Percentiles rank a stretch among this genome's conserved stretches.
phyloP scores from a whole-genome alignment of 371 early-diverging fungal species.

The Mucor irregularis region DNA sequence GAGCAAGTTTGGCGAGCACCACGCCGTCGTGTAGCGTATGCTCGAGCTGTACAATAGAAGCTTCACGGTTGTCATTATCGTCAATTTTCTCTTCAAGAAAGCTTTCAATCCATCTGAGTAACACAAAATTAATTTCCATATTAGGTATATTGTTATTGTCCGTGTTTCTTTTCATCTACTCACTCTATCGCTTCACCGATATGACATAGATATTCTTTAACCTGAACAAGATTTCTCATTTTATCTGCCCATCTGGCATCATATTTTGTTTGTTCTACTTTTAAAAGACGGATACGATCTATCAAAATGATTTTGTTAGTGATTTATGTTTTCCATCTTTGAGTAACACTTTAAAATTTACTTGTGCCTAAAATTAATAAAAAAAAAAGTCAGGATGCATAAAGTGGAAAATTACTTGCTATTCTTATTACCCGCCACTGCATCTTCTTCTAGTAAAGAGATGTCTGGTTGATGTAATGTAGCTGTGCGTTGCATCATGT shows the following conservation, averaged over 20 bases:
- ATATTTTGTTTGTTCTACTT: conserved; percentile 45
- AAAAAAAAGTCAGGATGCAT: no score
- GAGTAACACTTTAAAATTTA: neutral
- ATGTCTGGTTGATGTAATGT: conserved; percentile 7
- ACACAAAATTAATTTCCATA: conserved; percentile 3
- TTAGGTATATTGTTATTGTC: conserved; percentile 10
- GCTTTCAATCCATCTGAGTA: conserved; percentile 91
- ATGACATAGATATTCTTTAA: conserved; percentile 99
- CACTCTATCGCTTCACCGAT: conserved; percentile 99
- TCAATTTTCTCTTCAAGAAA: conserved; percentile 85
- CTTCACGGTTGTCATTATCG: conserved; percentile 22
- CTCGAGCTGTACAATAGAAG: conserved; percentile 76
- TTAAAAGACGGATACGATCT: conserved; percentile 66
- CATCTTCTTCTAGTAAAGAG: conserved; percentile 13
- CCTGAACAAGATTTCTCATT: conserved; percentile 87
- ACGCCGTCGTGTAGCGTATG: conserved; percentile 96
- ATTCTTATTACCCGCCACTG: conserved; percentile 5
- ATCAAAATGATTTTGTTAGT: neutral
- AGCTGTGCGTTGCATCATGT: conserved; percentile 7
- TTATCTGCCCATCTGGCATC: conserved; percentile 89
- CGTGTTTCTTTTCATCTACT: conserved; percentile 14
- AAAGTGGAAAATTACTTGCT: no score
- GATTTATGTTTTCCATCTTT: neutral
- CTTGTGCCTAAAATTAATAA: conserved; percentile 13
- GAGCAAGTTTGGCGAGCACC: conserved; percentile 91